Evolutionary conservation across 495 filamentous ascomycete genomes (phyloP), one percentile per base, ranked within the genome.

Genomic region (Lentithecium fluviatile): DNA sequence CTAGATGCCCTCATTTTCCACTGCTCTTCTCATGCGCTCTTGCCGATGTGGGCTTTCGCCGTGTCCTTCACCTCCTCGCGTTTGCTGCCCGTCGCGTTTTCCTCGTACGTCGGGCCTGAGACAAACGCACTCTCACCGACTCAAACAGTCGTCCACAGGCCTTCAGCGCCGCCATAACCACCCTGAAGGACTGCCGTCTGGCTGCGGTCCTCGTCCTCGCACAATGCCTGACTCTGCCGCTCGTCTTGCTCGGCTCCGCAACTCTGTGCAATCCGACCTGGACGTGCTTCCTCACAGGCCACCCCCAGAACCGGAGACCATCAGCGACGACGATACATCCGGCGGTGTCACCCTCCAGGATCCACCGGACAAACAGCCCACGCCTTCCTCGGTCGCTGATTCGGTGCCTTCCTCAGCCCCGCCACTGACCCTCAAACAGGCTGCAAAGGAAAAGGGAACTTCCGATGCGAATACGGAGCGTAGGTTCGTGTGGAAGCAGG

Each of bases 341-440:
- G 63, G 58, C 52, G 63, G 63, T 38, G 58, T 66, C 0, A 20
- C 45, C 45, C 32, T 64, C 1, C n/a, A n/a, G n/a, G n/a, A 13
- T 36, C 26, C 40, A 11, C 7, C 37, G 12, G 11, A 17, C 13
- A 20, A 25, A 13, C 37, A 47, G 25, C 50, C 48, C 32, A 34
- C 37, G 20, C 42, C 17, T 19, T 45, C 23, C 12, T 4, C 20
- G 8, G 8, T 13, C n/a, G 40, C 43, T 26, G 43, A 56, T 11
- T 25, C 26, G 6, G 29, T 10, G 29, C 24, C 48, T 8, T 1
- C 6, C 48, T 4, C 43, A 36, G 1, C 10, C 17, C 52, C 11
- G 6, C 52, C 17, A 26, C 10, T 32, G 15, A 7, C 37, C 17
- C 12, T 13, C 32, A 42, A 25, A 52, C 12, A 38, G 24, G 26